A percentile compares a stretch with the other conserved stretches of the same genome.
phyloP scores from a whole-genome alignment of 371 early-diverging fungal species.

The Parasitella parasitica region DNA sequence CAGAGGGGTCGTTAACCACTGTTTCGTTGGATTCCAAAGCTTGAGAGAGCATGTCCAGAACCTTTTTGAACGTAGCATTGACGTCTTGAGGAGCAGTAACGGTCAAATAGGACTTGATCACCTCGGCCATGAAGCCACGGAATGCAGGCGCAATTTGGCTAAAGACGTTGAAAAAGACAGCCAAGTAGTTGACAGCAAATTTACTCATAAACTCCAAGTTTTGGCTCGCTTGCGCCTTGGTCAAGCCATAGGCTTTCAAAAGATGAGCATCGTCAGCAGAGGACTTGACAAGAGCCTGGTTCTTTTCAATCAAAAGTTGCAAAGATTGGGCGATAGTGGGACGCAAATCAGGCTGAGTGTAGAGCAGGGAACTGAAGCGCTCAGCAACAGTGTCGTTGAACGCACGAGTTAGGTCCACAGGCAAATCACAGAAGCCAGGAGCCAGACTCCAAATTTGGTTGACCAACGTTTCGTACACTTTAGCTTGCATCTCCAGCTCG shows the following conservation, averaged over 20 bases:
- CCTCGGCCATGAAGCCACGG: constrained; percentile 72
- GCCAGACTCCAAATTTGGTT: constrained; percentile 90
- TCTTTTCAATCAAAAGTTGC: constrained; percentile 71
- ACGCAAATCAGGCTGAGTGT: constrained; percentile 74
- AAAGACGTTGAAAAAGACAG: constrained; percentile 84
- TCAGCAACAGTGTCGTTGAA: constrained; percentile 69
- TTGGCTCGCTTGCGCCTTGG: constrained; percentile 56
- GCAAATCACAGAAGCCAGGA: constrained; percentile 83
- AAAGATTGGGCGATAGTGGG: constrained; percentile 79
- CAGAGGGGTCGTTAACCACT: constrained; percentile 34
- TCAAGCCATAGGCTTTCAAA: constrained; percentile 54
- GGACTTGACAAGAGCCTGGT: constrained; percentile 51
- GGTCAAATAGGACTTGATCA: constrained; percentile 67
- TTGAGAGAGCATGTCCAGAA: constrained; percentile 65
- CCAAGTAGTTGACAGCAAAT: constrained; percentile 73
- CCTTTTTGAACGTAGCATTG: constrained; percentile 61
- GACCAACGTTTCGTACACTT: constrained; percentile 86
- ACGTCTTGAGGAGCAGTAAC: constrained; percentile 61
- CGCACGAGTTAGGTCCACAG: constrained; percentile 66
- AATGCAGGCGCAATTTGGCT: constrained; percentile 65
- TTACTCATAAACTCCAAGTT: constrained; percentile 63
- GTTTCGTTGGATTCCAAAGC: constrained; percentile 47
- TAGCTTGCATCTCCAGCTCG: constrained; percentile 78
- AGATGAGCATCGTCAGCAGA: constrained; percentile 52
- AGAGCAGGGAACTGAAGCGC: constrained; percentile 65